These are phyloP conservation scores for Acer campestre DNA, from an alignment of 345 rosid genomes.

Conservation along the genomic window DNA sequence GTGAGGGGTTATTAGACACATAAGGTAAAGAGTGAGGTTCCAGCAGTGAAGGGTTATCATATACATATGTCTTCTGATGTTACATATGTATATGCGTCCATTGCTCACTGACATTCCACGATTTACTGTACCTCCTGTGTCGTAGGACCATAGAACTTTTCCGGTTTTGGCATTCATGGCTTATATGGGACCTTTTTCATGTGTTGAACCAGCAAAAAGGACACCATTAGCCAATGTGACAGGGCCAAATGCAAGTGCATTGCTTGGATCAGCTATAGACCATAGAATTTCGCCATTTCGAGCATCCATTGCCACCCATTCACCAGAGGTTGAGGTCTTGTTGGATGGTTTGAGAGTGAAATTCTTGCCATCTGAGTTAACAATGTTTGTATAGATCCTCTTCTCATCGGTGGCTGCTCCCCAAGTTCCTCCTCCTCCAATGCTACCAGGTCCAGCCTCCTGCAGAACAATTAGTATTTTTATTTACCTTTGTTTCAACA, in stretches of 20 bases:
- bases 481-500: not conserved
- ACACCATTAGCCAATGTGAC: slow-evolving; percentile 30
- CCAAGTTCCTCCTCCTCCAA: slow-evolving; percentile 30
- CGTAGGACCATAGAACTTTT: slow-evolving; percentile 23
- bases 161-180: slow-evolving; percentile 24
- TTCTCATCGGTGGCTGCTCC: slow-evolving; percentile 38
- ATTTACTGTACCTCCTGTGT: slow-evolving; percentile 23
- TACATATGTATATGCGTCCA: slow-evolving; percentile 28
- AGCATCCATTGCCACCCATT: slow-evolving; percentile 38
- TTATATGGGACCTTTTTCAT: slow-evolving; percentile 22
- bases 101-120: slow-evolving; percentile 29
- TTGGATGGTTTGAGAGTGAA: too few relatives aligned
- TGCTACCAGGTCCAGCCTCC: slow-evolving; percentile 35
- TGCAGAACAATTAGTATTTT: not conserved
- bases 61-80: too few relatives aligned
- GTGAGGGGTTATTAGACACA: slow-evolving; percentile 4
- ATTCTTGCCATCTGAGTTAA: too few relatives aligned
- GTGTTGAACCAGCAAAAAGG: slow-evolving; percentile 25
- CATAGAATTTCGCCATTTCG: slow-evolving; percentile 18
- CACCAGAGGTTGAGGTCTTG: not conserved
- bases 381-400: slow-evolving; percentile 32
- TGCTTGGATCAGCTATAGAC: slow-evolving; percentile 28
- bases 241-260: slow-evolving; percentile 19
- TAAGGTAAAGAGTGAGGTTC: slow-evolving; percentile 29
- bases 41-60: slow-evolving; percentile 24